Conservation (phyloP, 192 early-diverging fungal genomes). For the Backusella macrospora region DNA sequence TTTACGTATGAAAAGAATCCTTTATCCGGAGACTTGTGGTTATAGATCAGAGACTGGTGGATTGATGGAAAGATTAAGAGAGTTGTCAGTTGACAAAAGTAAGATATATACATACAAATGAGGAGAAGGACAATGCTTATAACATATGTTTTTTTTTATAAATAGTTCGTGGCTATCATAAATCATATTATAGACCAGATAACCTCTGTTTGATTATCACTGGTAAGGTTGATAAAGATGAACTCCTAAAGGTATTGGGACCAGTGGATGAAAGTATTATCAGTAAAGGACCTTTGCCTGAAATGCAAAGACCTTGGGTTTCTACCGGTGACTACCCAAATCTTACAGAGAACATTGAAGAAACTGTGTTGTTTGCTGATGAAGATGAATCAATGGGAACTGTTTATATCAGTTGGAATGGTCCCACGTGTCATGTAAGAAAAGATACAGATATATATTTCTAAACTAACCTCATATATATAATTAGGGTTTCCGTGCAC, state of each 20-base stretch:
- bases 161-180: conserved; percentile 50
- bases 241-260: conserved; percentile 47
- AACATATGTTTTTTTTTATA: background rate
- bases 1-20: conserved; percentile 49
- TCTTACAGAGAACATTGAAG: conserved; percentile 46
- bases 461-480: background rate
- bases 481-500: conserved; percentile 30
- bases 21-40: conserved; percentile 61
- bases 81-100: conserved; percentile 62
- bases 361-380: conserved; percentile 57
- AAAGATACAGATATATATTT: background rate
- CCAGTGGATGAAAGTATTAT: conserved; percentile 57
- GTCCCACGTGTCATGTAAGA: conserved; percentile 53
- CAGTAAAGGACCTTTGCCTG: conserved; percentile 49
- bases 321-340: conserved; percentile 48
- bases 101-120: conserved; percentile 2
- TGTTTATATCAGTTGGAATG: conserved; percentile 55
- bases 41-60: conserved; percentile 67
- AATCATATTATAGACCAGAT: conserved; percentile 63
- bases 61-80: conserved; percentile 57
- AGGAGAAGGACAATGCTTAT: background rate
- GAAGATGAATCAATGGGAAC: conserved; percentile 66
- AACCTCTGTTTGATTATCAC: conserved; percentile 63
- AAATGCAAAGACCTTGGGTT: conserved; percentile 62
- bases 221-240: conserved; percentile 47